Conservation (phyloP, 106 monocot genomes). For the Phalaenopsis equestris region DNA sequence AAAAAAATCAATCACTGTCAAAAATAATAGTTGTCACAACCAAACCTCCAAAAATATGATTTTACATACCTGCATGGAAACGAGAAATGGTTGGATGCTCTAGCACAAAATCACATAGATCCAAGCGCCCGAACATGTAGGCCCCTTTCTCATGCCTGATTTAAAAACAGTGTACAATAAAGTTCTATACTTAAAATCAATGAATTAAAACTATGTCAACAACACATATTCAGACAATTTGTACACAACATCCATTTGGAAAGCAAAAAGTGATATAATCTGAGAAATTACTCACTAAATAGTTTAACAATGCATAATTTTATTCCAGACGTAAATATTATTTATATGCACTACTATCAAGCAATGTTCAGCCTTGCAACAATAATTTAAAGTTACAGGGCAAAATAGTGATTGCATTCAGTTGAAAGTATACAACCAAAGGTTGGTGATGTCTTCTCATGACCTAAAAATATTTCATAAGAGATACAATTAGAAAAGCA, state of each 20-base stretch:
- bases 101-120: slow-evolving; percentile 89
- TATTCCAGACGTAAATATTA: too few relatives aligned
- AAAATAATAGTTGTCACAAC: not conserved
- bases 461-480: too few relatives aligned
- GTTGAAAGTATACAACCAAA: too few relatives aligned
- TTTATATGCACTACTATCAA: too few relatives aligned
- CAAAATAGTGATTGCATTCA: too few relatives aligned
- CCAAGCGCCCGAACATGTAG: slow-evolving; percentile 93
- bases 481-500: too few relatives aligned
- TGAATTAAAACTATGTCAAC: not conserved
- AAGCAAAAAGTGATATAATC: not conserved
- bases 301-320: too few relatives aligned
- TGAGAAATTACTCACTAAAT: too few relatives aligned
- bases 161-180: not conserved
- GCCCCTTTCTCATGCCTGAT: slow-evolving; percentile 74
- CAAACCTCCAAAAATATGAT: not conserved
- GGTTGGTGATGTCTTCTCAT: too few relatives aligned
- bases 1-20: not conserved
- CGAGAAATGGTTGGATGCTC: slow-evolving; percentile 92
- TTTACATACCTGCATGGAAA: slow-evolving; percentile 74
- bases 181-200: not conserved
- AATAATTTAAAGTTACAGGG: too few relatives aligned
- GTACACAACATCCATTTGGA: not conserved
- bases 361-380: too few relatives aligned
- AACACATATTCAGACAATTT: not conserved